These are phyloP conservation scores for Vinca minor DNA, from an alignment of 257 asterid genomes.

Conservation along the genomic window DNA sequence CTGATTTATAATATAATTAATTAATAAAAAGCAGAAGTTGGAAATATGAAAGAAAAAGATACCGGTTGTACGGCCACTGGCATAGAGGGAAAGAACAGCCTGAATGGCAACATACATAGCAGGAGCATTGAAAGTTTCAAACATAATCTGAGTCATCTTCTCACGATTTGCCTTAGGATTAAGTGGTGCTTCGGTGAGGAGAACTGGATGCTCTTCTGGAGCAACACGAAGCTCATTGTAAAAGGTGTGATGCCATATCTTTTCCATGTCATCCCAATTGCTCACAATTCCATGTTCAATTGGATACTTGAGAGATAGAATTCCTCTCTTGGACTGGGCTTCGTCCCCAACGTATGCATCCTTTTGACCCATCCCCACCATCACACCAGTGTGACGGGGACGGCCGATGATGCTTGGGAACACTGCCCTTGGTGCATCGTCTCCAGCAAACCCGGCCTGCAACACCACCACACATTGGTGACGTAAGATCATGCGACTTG, in stretches of 20 bases:
- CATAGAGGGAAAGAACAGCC: conserved; percentile 89
- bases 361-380: conserved; percentile 94
- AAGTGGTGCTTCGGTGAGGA: conserved; percentile 84
- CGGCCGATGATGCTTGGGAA: conserved; percentile 91
- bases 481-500: too few relatives aligned
- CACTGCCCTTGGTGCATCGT: conserved; percentile 92
- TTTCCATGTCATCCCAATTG: conserved; percentile 98
- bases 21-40: too few relatives aligned
- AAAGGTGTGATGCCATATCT: conserved; percentile 95
- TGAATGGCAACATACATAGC: conserved; percentile 96
- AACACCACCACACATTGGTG: too few relatives aligned
- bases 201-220: conserved; percentile 89
- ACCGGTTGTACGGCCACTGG: conserved; percentile 96
- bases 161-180: conserved; percentile 94
- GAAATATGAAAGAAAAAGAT: conserved; percentile 3
- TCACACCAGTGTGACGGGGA: conserved; percentile 92
- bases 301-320: conserved; percentile 76
- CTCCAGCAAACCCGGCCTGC: conserved; percentile 96
- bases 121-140: conserved; percentile 88
- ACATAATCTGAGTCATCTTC: conserved; percentile 93
- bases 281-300: conserved; percentile 88
- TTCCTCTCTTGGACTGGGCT: conserved; percentile 90
- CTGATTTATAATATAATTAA: too few relatives aligned
- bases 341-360: conserved; percentile 92
- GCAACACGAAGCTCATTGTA: conserved; percentile 94